Percentiles rank a stretch among this genome's conserved stretches.
Evolutionary conservation across 2,329 filamentous ascomycete genomes (phyloP).

Genomic region (Boeremia exigua): DNA sequence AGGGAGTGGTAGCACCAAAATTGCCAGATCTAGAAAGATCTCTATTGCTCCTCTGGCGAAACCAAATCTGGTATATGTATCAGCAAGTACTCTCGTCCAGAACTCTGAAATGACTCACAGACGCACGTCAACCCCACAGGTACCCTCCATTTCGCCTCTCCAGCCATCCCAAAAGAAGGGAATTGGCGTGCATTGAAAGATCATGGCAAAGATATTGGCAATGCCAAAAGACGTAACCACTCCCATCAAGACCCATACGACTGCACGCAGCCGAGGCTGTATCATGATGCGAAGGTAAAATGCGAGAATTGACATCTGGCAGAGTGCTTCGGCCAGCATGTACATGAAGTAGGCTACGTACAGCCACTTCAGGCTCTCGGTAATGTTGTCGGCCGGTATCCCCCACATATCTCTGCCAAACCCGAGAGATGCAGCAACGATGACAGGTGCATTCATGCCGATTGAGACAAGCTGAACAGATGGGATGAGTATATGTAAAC

Average conservation of each 20-base stretch:
- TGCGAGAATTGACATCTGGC: conserved; percentile 40
- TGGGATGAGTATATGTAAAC: conserved; percentile 1
- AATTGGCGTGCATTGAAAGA: conserved; percentile 49
- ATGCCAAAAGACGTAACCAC: conserved; percentile 34
- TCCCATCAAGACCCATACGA: conserved; percentile 29
- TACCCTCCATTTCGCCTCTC: conserved; percentile 43
- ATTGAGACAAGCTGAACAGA: conserved; percentile 26
- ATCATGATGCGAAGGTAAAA: conserved; percentile 44
- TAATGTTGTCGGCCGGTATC: conserved; percentile 35
- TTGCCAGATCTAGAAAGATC: conserved; percentile 34
- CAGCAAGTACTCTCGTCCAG: neutral
- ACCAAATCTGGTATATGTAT: conserved; percentile 29
- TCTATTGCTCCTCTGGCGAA: conserved; percentile 44
- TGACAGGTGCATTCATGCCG: conserved; percentile 34
- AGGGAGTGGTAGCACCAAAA: conserved; percentile 31
- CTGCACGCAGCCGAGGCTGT: conserved; percentile 20
- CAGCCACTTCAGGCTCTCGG: conserved; percentile 34
- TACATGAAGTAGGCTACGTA: conserved; percentile 43
- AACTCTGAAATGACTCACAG: neutral
- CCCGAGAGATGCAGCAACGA: conserved; percentile 33
- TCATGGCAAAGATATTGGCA: conserved; percentile 36
- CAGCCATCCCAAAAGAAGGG: conserved; percentile 50
- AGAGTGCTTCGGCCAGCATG: conserved; percentile 33
- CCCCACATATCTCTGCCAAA: conserved; percentile 43
- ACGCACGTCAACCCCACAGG: conserved; percentile 46